Conservation (phyloP, 179 eudicot genomes). For the Nepenthes alata region DNA sequence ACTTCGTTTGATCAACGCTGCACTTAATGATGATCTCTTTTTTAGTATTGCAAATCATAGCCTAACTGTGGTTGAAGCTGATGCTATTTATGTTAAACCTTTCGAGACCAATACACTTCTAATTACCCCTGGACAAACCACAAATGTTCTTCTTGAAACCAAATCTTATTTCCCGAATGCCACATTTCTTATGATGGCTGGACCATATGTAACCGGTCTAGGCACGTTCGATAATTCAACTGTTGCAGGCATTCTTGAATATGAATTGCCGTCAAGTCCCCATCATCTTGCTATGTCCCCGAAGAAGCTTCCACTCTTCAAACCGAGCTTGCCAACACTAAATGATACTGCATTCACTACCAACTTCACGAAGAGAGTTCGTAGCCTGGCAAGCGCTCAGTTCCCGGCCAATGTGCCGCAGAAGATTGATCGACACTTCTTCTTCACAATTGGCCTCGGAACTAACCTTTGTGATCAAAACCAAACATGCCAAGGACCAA, state of each 20-base stretch:
- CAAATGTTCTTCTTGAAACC: constrained; percentile 38
- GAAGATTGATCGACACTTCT: constrained; percentile 30
- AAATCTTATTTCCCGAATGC: constrained; percentile 26
- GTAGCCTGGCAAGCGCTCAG: constrained; percentile 24
- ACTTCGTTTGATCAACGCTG: constrained; percentile 44
- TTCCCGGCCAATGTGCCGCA: constrained; percentile 48
- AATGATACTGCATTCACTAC: constrained; percentile 35
- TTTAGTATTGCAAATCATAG: constrained; percentile 51
- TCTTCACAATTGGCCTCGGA: constrained; percentile 42
- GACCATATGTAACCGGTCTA: constrained; percentile 43
- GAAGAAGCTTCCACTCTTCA: constrained; percentile 1
- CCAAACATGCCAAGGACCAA: constrained; percentile 28
- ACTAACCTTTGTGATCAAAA: constrained; percentile 33
- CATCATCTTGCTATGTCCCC: neutral
- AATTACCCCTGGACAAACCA: constrained; percentile 50
- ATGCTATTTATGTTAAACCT: constrained; percentile 48
- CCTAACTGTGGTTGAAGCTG: constrained; percentile 45
- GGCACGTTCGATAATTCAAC: constrained; percentile 48
- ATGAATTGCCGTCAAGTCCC: constrained; percentile 19
- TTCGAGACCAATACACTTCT: constrained; percentile 32
- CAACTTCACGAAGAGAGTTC: constrained; percentile 17
- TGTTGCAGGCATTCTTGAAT: constrained; percentile 31
- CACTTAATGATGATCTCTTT: constrained; percentile 53
- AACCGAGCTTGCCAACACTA: constrained; percentile 32
- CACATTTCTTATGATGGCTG: constrained; percentile 36